A percentile compares a stretch with the other conserved stretches of the same genome.
Conservation (phyloP, 345 rosid genomes). For the Dimocarpus longan region DNA sequence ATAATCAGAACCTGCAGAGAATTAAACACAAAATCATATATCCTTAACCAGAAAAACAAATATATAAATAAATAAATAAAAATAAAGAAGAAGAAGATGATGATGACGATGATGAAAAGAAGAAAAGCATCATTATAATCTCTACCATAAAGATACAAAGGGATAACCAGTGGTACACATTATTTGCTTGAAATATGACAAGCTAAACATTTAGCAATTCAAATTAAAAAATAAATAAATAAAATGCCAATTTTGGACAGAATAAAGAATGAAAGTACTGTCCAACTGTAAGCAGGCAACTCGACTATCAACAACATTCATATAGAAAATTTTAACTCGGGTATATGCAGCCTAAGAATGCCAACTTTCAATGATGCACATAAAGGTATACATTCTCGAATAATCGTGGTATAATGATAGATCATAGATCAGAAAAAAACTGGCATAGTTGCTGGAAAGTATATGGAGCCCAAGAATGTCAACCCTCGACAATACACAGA, state of each 20-base stretch:
- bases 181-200: not conserved
- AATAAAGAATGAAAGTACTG: not conserved
- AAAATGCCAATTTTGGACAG: not conserved
- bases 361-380: not conserved
- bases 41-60: not conserved
- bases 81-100: not conserved
- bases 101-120: not conserved
- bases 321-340: not conserved
- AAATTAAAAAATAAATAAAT: not conserved
- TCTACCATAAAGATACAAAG: not conserved
- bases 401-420: not conserved
- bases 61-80: no score
- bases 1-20: constrained; percentile 77
- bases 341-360: constrained; percentile 1
- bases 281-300: not conserved
- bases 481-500: not conserved
- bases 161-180: not conserved
- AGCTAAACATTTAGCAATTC: not conserved
- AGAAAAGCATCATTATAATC: not conserved
- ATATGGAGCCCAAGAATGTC: not conserved
- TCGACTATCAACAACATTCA: not conserved
- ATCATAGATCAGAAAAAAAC: not conserved
- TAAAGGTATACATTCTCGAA: not conserved
- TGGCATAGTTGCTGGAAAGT: not conserved
- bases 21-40: constrained; percentile 9